Base-by-base conservation (phyloP, 2,329 filamentous ascomycete species). In the Chaetomium olivaceum region DNA sequence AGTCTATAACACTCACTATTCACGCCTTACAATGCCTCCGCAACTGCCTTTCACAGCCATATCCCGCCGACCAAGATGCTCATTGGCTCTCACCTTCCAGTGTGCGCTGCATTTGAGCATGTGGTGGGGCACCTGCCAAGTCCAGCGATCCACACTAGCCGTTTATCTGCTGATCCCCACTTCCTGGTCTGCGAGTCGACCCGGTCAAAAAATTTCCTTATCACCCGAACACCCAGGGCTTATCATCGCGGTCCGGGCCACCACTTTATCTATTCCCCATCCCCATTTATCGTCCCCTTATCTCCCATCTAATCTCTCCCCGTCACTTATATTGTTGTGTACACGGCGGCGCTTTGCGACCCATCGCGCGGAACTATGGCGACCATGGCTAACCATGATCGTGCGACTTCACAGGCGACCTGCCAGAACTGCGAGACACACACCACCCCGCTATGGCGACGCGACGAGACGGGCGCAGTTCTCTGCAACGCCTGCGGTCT, bases 401-500 rank as follows among this genome's bases (percentile, higher is more conserved):
- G 87, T 79, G 83, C 87, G 82, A 80, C 82, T 64, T 84, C 88
- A 81, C 90, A 98, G 93, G 93, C 94, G 70, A 91, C 93, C 71
- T 99, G 95, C 79, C 92, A 96, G 78, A 99, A 99, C 78, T 99
- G 95, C 80, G 87, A 88, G 70, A 99, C 95, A 54, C 96, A 92
- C 51, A 98, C 93, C 61, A 99, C 95, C 55, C 95, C 95, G 51
- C 82, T 99, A 76, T 99, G 95, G 95, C 91, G 95, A 74, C 90
- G 95, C 81, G 95, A 99, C 84, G 95, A 99, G 82, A 88, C 90
- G 74, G 95, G 95, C 71, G 91, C 93, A 0, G 94, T 99, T 46
- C 90, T 99, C 61, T 99, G 95, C 88, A 99, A 99, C 81, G 95
- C 95, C 74, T 99, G 95, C 80, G 95, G 95, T 67, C 86, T 99